These are phyloP conservation scores for Haplosporangium gracile DNA, from an alignment of 192 early-diverging fungal species.

Conservation along the genomic window DNA sequence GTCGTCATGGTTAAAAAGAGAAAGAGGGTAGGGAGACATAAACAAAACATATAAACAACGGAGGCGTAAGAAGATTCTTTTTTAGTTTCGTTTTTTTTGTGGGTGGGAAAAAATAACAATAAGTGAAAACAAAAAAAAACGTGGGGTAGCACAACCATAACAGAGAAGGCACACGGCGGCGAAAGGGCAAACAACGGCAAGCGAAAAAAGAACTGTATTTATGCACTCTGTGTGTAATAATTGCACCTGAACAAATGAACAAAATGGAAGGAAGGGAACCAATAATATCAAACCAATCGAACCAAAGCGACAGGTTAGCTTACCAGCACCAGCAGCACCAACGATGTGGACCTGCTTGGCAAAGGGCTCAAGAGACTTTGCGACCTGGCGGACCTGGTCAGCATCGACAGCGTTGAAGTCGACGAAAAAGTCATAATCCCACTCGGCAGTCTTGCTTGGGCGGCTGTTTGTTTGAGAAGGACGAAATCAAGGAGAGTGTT, in stretches of 20 bases:
- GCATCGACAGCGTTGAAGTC: constrained; percentile 82
- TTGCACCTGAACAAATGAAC: too few species aligned
- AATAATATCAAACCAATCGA: not conserved
- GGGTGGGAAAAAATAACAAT: not conserved
- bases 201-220: not conserved
- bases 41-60: not conserved
- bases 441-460: constrained; percentile 81
- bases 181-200: not conserved
- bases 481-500: not conserved
- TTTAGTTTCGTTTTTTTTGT: not conserved
- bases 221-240: not conserved
- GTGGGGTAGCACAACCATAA: not conserved
- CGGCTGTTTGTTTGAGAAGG: constrained; percentile 61
- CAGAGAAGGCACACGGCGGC: not conserved
- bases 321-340: constrained; percentile 60
- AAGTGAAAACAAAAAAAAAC: not conserved
- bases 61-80: too few species aligned
- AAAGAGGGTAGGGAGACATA: not conserved
- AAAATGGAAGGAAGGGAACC: not conserved
- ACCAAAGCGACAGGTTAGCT: not conserved
- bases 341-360: constrained; percentile 80
- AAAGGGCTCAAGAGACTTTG: constrained; percentile 73
- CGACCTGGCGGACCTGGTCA: constrained; percentile 71
- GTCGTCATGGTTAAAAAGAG: not conserved
- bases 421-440: constrained; percentile 94